Base-by-base conservation (phyloP, 2,329 filamentous ascomycete species). In the Neopestalotiopsis rosae region DNA sequence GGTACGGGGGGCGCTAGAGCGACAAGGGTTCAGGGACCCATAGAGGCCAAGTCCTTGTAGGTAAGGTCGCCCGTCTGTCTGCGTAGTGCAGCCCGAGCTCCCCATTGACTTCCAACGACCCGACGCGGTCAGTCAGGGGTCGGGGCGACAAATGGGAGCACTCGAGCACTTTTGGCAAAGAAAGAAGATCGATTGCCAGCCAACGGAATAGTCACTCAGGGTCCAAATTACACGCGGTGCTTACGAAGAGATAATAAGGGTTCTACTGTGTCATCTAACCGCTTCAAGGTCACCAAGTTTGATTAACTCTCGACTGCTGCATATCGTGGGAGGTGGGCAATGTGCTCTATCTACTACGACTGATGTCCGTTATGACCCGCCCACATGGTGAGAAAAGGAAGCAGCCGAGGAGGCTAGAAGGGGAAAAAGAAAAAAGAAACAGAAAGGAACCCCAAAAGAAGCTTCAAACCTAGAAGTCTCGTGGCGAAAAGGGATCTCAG, bases 21-120 rank as follows among this genome's bases (percentile, higher is more conserved):
- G 59, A 40, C 59, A 62, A 20, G 59, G 59, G 32, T 62, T 40
- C 34, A 20, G 57, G 45, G 45, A 52, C n/a, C 45, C 45, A 52
- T 38, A 38, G 17, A n/a, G 45, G 45, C 45, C 45, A 52, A n/a
- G 45, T 52, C 45, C 45, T n/a, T 52, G 45, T 52, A 52, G 45
- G 45, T 52, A 52, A 52, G 45, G 45, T 52, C 45, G 45, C n/a
- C 45, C 45, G 45, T 10, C 45, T 52, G 45, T 38, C 34, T 38
- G 49, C 49, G 20, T 24, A n/a, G 20, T 24, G 24, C 24, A 59
- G 57, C 57, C 57, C 57, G 20, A 34, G 57, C 57, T 59, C 57
- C 56, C 57, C 57, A 59, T 59, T 59, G 57, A 59, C 57, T 59
- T 59, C 57, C 24, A 59, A 34, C 57, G 13, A 34, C 57, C 30